Evolutionary conservation across 345 rosid genomes (phyloP).

Genomic region (Pugionium dolabratum): DNA sequence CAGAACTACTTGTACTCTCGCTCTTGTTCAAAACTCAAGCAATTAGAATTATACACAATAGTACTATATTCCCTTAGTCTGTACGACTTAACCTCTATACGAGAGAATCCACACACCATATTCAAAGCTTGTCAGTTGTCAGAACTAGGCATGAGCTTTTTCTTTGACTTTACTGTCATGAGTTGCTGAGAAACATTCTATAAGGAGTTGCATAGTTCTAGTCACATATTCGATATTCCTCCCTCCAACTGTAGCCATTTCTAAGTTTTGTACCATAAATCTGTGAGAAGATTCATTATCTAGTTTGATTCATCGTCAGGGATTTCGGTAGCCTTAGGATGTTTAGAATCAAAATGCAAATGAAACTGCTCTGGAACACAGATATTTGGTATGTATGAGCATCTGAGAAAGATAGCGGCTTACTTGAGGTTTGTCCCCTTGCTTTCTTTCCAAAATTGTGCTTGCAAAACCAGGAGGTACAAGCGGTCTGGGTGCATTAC

Average conservation of each 20-base stretch:
- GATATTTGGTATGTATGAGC: slow-evolving; percentile 21
- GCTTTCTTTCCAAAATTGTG: slow-evolving; percentile 49
- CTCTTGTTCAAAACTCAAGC: slow-evolving; percentile 1
- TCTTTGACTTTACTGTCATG: slow-evolving; percentile 15
- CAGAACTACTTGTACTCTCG: slow-evolving; percentile 7
- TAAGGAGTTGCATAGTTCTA: slow-evolving; percentile 6
- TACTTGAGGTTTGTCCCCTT: slow-evolving; percentile 51
- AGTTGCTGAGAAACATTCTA: slow-evolving; percentile 4
- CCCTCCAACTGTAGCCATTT: slow-evolving; percentile 13
- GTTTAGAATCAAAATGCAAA: slow-evolving; percentile 22
- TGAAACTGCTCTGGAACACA: slow-evolving; percentile 7
- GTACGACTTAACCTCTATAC: not conserved
- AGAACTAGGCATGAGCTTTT: slow-evolving; percentile 13
- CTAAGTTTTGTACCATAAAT: not conserved
- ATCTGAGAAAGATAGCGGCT: slow-evolving; percentile 54
- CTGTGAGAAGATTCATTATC: slow-evolving; percentile 10
- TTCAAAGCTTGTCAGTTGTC: slow-evolving; percentile 18
- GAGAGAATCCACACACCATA: not conserved
- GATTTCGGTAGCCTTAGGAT: slow-evolving; percentile 2
- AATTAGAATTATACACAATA: not conserved
- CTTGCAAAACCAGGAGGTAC: slow-evolving; percentile 94
- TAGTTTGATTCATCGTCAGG: slow-evolving; percentile 1
- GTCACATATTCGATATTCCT: slow-evolving; percentile 1
- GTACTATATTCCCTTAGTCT: not conserved
- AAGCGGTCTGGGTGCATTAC: slow-evolving; percentile 78